Base-by-base conservation (phyloP, 2,329 filamentous ascomycete genomes). In the Dryadomyces sulphureus region DNA sequence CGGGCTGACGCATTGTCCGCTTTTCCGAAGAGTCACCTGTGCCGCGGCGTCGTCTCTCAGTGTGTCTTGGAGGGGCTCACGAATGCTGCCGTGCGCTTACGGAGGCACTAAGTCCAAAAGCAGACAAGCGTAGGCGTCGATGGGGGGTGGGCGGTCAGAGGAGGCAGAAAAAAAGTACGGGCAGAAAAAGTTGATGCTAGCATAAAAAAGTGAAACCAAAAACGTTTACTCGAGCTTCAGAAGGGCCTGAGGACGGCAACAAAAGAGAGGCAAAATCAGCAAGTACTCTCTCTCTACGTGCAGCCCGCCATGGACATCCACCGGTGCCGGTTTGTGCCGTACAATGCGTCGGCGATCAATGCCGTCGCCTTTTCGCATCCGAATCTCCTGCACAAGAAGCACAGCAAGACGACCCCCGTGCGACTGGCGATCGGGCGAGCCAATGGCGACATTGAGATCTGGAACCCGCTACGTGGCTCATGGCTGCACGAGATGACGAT, bases 401-500 rank as follows among this genome's bases (percentile, higher is more conserved):
- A 65, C 52, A 66, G 62, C 60, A 72, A 64, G 55, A 70, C 73
- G 20, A 75, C 70, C 50, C 78, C 72, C 45, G 72, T 87, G 46
- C 79, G 88, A 54, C 75, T 96, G 46, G 92, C 92, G 2, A 76
- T 98, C 56, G 92, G 92, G 49, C 81, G 92, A 54, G 84, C 86
- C 48, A 95, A 96, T 61, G 92, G 92, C 55, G 86, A 94, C 59
- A 92, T 98, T 55, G 92, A 98, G 65, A 88, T 98, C 53, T 98
- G 92, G 92, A 94, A 94, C 62, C 88, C 90, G 3, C 67, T 80
- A 45, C 77, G 76, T 52, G 86, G 85, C 16, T 69, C 73, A 50
- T 98, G 92, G 92, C 75, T 87, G 52, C 92, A 96, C 61, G 92
- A 98, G 67, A 79, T 79, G 35, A 79, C 89, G 50, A 81, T 96